Evolutionary conservation across 2,329 filamentous ascomycete species (phyloP).

Genomic region (Scytalidium sp.): DNA sequence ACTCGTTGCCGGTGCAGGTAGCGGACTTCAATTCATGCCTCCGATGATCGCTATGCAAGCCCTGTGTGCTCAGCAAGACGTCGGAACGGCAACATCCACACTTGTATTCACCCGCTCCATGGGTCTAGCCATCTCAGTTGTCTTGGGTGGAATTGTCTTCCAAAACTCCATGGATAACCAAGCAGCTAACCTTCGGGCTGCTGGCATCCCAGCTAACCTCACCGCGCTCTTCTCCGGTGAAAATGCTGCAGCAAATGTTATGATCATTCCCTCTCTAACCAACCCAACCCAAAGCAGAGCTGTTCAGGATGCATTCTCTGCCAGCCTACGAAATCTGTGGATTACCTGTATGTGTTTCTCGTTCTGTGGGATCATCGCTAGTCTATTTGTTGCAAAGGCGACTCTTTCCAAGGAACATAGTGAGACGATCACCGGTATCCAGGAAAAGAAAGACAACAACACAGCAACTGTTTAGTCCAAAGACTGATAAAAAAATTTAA

Average conservation of each 20-base stretch:
- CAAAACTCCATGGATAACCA: conserved; percentile 25
- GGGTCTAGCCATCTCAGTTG: conserved; percentile 39
- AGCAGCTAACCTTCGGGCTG: conserved; percentile 3
- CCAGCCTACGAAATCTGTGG: conserved; percentile 1
- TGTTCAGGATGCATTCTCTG: background rate
- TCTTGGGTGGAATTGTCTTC: conserved; percentile 45
- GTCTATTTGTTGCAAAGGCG: background rate
- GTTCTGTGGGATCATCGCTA: background rate
- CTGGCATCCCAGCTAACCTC: conserved; percentile 6
- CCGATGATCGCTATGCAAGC: conserved; percentile 55
- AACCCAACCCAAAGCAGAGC: background rate
- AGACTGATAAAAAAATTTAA: background rate
- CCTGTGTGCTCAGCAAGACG: conserved; percentile 34
- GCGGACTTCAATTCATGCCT: conserved; percentile 49
- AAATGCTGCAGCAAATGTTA: conserved; percentile 14
- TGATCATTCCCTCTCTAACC: background rate
- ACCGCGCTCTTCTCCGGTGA: conserved; percentile 4
- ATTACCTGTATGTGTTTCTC: background rate
- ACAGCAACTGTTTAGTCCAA: background rate
- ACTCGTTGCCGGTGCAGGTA: conserved; percentile 47
- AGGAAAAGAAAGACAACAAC: background rate
- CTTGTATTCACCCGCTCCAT: conserved; percentile 44
- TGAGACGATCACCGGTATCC: background rate
- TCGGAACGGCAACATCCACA: conserved; percentile 48
- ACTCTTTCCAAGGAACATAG: background rate